Percentiles rank a stretch among this genome's conserved stretches.
Evolutionary conservation across 306 rosid species (phyloP).

Genomic region (Cajanus cajan): DNA sequence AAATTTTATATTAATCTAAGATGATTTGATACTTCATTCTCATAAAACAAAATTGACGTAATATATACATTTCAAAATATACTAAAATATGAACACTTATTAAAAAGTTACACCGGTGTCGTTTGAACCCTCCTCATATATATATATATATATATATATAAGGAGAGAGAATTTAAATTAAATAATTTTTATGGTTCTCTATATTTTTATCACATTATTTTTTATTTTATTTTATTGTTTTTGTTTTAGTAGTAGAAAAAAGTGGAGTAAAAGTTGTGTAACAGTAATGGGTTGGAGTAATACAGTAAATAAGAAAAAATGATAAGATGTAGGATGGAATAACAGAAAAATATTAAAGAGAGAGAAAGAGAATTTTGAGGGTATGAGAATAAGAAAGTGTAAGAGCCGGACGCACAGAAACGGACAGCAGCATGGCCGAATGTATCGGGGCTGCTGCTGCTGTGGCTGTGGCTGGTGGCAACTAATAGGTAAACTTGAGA

Average conservation of each 20-base stretch:
- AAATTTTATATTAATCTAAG: too few relatives aligned
- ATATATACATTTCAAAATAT: too few relatives aligned
- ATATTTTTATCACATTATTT: too few relatives aligned
- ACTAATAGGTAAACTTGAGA: slow-evolving; percentile 25
- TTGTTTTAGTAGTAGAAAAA: neutral
- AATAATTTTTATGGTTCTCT: too few relatives aligned
- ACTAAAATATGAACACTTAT: too few relatives aligned
- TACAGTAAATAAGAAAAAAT: neutral
- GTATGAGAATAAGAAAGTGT: slow-evolving; percentile 30
- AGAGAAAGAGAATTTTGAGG: slow-evolving; percentile 14
- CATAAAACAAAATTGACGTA: too few relatives aligned
- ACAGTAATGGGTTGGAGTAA: neutral
- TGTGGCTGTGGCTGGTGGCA: slow-evolving; percentile 26
- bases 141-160: too few relatives aligned
- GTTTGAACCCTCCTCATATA: too few relatives aligned
- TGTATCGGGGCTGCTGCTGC: slow-evolving; percentile 48
- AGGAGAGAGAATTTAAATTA: too few relatives aligned
- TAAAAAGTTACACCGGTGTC: too few relatives aligned
- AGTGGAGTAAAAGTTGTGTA: neutral
- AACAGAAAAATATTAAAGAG: neutral
- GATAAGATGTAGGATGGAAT: neutral
- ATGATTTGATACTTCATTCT: too few relatives aligned
- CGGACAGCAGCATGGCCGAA: slow-evolving; percentile 38
- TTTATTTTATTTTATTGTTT: too few relatives aligned
- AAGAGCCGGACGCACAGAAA: slow-evolving; percentile 27